Conservation (phyloP, 495 filamentous ascomycete species). For the Paragyromitra xinjiangensis region DNA sequence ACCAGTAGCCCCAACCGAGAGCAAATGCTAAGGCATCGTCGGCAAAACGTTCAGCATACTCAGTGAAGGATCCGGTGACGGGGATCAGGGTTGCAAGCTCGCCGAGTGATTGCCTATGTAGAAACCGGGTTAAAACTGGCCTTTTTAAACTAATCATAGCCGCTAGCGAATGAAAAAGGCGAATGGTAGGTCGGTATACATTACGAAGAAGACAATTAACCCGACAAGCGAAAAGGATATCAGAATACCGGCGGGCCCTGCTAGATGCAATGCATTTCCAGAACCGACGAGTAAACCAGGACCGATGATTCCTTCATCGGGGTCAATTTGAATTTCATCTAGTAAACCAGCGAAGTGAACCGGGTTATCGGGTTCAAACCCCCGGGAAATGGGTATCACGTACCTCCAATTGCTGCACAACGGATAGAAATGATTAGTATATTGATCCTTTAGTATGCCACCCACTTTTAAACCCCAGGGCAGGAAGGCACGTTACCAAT, state of each 20-base stretch:
- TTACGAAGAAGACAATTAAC: constrained; percentile 71
- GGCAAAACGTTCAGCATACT: constrained; percentile 67
- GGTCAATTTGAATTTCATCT: constrained; percentile 2
- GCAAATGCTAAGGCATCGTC: constrained; percentile 66
- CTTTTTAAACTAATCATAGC: not conserved
- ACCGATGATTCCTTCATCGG: constrained; percentile 64
- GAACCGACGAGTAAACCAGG: constrained; percentile 67
- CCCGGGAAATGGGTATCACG: not conserved
- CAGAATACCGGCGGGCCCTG: constrained; percentile 70
- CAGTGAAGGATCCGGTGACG: constrained; percentile 66
- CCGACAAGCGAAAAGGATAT: constrained; percentile 72
- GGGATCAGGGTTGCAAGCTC: constrained; percentile 68
- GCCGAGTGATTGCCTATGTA: constrained; percentile 63
- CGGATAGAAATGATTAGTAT: constrained; percentile 30
- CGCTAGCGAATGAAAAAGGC: not conserved
- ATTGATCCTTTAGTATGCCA: not conserved
- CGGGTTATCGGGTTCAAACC: not conserved
- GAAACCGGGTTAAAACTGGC: not conserved
- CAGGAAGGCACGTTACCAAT: constrained; percentile 62
- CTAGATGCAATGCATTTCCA: constrained; percentile 68
- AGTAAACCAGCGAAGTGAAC: not conserved
- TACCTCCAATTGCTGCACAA: constrained; percentile 59
- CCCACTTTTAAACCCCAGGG: not conserved
- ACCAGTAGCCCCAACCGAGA: constrained; percentile 69
- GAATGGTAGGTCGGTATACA: constrained; percentile 52